Percentiles rank a stretch among this genome's conserved stretches.
Conservation (phyloP, 2,329 filamentous ascomycete genomes). For the Botrytis byssoidea region DNA sequence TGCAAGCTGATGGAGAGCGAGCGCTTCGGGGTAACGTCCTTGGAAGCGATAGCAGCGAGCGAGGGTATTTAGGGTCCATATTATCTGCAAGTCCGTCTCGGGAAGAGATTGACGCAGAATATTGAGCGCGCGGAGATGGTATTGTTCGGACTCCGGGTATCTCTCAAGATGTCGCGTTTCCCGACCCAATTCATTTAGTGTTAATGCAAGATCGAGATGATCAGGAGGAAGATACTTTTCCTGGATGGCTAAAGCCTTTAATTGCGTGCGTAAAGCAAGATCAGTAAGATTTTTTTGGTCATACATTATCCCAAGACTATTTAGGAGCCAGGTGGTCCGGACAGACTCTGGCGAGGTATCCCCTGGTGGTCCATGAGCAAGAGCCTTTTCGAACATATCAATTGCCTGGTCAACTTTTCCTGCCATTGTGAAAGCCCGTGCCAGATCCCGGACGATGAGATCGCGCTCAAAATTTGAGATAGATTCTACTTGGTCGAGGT, state of each 20-base stretch:
- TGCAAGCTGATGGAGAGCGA: slow-evolving; percentile 5
- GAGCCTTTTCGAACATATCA: neutral
- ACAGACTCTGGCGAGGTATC: neutral
- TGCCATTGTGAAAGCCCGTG: slow-evolving; percentile 19
- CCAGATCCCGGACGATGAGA: slow-evolving; percentile 10
- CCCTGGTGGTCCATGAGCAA: neutral
- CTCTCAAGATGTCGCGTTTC: slow-evolving; percentile 10
- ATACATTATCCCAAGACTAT: slow-evolving; percentile 20
- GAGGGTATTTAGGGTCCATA: slow-evolving; percentile 15
- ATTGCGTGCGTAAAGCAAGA: slow-evolving; percentile 5
- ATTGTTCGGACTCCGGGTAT: slow-evolving; percentile 12
- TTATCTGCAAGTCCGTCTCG: slow-evolving; percentile 12
- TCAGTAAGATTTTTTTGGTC: slow-evolving; percentile 4
- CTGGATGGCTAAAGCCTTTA: slow-evolving; percentile 7
- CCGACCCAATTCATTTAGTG: slow-evolving; percentile 17
- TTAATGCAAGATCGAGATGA: slow-evolving; percentile 15
- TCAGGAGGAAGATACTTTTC: slow-evolving; percentile 4
- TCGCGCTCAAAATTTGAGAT: slow-evolving; percentile 18
- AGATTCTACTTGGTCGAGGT: neutral
- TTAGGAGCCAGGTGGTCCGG: slow-evolving; percentile 14
- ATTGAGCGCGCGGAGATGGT: slow-evolving; percentile 12
- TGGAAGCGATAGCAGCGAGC: slow-evolving; percentile 13
- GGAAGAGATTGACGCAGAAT: slow-evolving; percentile 11
- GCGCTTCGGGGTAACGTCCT: slow-evolving; percentile 9
- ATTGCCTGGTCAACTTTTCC: slow-evolving; percentile 13